Evolutionary conservation across 2,329 filamentous ascomycete genomes (phyloP), one percentile per base, ranked within the genome.

Genomic region (Sordariomycetes sp.): DNA sequence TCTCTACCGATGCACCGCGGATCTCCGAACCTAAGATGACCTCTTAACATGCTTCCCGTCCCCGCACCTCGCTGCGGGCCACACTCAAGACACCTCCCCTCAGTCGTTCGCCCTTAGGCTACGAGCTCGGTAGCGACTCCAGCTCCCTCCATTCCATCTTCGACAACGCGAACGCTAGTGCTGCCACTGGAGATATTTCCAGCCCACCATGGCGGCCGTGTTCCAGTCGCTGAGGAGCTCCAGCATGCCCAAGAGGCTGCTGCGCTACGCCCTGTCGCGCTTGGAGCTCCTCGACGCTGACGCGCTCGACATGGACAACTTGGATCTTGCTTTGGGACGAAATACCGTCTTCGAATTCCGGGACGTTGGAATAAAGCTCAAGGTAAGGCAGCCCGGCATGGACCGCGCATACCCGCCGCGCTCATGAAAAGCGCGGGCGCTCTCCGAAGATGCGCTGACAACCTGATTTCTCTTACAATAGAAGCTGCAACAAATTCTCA

Each of bases 251-350:
- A 95, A 94, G 79, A 85, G 87, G 69, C 79, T 97, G 65, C 80
- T 97, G 62, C 86, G 89, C 63, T 96, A 94, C 74, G 89, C 86
- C 54, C 76, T 99, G 50, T 86, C 87, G 25, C 84, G 86, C 59
- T 78, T 96, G 59, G 90, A 95, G 64, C 78, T 96, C 57, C 81
- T 99, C 59, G 94, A 97, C 66, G 87, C 89, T 58, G 87, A 95
- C 66, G 85, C 87, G 13, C 75, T 96, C 62, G 88, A 96, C 65
- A 79, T 94, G 60, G 90, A 94, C 62, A 89, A 90, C 63, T 74
- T 97, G 61, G 90, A 95, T 64, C 82, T 96, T 63, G 85, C 84
- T 52, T 81, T 89, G 71, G 94, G 94, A 36, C 85, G 86, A 69
- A 85, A 86, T 62, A 94, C 86, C 48, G 86, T 87, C 1, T 79